These are phyloP conservation scores for Pisolithus thermaeus DNA, from an alignment of 1,284 basidiomycete species.

Conservation along the genomic window DNA sequence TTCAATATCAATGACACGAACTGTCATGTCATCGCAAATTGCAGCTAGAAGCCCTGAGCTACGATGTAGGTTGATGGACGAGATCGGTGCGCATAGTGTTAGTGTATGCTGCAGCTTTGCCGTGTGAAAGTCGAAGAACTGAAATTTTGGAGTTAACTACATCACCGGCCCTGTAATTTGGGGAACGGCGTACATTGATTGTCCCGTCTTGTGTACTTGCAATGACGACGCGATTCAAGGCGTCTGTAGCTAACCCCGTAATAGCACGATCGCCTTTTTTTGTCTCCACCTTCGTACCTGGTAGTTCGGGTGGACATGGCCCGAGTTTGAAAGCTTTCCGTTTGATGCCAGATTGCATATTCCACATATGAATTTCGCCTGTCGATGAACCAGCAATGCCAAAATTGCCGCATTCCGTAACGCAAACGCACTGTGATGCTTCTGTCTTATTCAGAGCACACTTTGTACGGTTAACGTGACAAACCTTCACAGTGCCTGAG, in stretches of 20 bases:
- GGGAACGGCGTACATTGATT: slow-evolving; percentile 62
- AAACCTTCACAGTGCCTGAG: slow-evolving; percentile 60
- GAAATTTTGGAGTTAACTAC: not conserved
- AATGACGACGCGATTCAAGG: slow-evolving; percentile 77
- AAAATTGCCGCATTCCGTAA: slow-evolving; percentile 96
- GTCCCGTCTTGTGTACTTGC: slow-evolving; percentile 87
- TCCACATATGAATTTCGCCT: slow-evolving; percentile 84
- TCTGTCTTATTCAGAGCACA: slow-evolving; percentile 2
- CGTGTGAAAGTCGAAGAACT: slow-evolving; percentile 97
- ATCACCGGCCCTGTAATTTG: not conserved
- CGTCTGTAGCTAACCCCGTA: slow-evolving; percentile 83
- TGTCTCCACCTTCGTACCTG: slow-evolving; percentile 36
- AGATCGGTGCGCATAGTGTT: slow-evolving; percentile 62
- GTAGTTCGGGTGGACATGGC: slow-evolving; percentile 45
- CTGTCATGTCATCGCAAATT: slow-evolving; percentile 79
- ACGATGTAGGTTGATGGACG: slow-evolving; percentile 73
- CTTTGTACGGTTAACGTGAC: slow-evolving; percentile 6
- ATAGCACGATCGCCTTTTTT: slow-evolving; percentile 56
- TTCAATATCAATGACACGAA: slow-evolving; percentile 90
- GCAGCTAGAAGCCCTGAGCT: slow-evolving; percentile 85
- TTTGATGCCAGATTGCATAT: slow-evolving; percentile 91
- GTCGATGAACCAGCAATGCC: slow-evolving; percentile 79
- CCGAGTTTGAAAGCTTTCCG: slow-evolving; percentile 74
- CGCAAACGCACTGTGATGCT: slow-evolving; percentile 65
- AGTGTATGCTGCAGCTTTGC: slow-evolving; percentile 67